Evolutionary conservation across 495 filamentous ascomycete species (phyloP).

Genomic region (Penicillium paradoxum): DNA sequence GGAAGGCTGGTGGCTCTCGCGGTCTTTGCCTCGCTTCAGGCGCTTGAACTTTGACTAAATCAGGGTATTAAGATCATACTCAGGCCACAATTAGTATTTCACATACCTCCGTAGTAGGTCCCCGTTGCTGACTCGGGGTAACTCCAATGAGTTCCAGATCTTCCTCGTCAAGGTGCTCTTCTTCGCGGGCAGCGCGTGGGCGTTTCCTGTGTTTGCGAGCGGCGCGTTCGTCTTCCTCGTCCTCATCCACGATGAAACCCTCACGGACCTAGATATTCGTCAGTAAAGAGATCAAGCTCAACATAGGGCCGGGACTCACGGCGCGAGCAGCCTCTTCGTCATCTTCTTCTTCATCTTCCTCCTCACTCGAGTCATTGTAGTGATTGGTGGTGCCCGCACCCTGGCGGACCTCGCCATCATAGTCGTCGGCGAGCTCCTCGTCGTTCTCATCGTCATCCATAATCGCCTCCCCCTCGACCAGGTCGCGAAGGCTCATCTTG

Average conservation of each 20-base stretch:
- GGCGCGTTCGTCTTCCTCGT: slow-evolving; percentile 69
- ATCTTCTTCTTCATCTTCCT: slow-evolving; percentile 95
- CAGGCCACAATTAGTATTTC: background rate
- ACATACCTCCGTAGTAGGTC: slow-evolving; percentile 58
- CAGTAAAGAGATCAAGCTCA: background rate
- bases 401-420: slow-evolving; percentile 55
- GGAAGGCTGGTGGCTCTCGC: slow-evolving; percentile 51
- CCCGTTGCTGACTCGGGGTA: slow-evolving; percentile 62
- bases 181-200: slow-evolving; percentile 55
- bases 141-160: slow-evolving; percentile 91
- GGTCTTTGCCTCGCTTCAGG: slow-evolving; percentile 84
- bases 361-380: slow-evolving; percentile 82
- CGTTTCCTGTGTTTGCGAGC: slow-evolving; percentile 55
- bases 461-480: slow-evolving; percentile 81
- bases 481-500: slow-evolving; percentile 69
- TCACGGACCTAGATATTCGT: slow-evolving; percentile 61
- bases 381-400: slow-evolving; percentile 41
- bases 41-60: slow-evolving; percentile 85
- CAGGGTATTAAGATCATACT: background rate
- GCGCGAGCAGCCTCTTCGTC: slow-evolving; percentile 68
- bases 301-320: slow-evolving; percentile 28
- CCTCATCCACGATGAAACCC: slow-evolving; percentile 94
- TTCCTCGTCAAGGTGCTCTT: slow-evolving; percentile 88
- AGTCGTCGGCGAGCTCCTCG: slow-evolving; percentile 78
- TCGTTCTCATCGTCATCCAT: slow-evolving; percentile 89